Evolutionary conservation across 2,329 filamentous ascomycete species (phyloP).

Genomic region (Aspergillus eucalypticola): DNA sequence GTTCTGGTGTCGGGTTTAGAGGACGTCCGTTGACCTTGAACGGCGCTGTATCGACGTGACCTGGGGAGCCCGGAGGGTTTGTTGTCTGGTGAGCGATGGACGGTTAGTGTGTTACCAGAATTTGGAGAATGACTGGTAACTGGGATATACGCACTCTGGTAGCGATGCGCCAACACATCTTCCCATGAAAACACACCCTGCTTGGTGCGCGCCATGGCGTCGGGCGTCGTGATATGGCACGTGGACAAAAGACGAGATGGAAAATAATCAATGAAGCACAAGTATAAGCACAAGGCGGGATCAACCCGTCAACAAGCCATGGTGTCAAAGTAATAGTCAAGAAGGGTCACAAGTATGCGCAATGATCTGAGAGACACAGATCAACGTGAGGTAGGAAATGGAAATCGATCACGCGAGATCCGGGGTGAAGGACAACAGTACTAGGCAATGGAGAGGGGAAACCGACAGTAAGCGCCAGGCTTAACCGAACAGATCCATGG

Average conservation of each 20-base stretch:
- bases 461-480: constrained; percentile 18
- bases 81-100: constrained; percentile 20
- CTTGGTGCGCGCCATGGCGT: constrained; percentile 36
- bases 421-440: constrained; percentile 6
- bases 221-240: neutral
- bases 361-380: neutral
- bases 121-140: neutral
- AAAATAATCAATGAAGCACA: neutral
- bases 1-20: constrained; percentile 13
- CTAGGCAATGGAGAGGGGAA: constrained; percentile 2
- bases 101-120: neutral
- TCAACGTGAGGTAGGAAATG: neutral
- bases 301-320: constrained; percentile 9
- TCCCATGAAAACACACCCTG: constrained; percentile 44
- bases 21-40: constrained; percentile 7
- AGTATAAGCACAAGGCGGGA: neutral
- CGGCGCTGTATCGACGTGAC: constrained; percentile 16
- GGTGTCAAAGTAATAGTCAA: neutral
- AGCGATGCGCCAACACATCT: constrained; percentile 42
- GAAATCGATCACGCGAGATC: constrained; percentile 18
- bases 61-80: constrained; percentile 29
- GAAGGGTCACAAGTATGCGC: neutral
- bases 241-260: neutral
- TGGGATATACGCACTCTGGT: constrained; percentile 35
- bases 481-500: constrained; percentile 1